phyloP scores from a whole-genome alignment of 441 rosid genomes.

The Croton setiger region DNA sequence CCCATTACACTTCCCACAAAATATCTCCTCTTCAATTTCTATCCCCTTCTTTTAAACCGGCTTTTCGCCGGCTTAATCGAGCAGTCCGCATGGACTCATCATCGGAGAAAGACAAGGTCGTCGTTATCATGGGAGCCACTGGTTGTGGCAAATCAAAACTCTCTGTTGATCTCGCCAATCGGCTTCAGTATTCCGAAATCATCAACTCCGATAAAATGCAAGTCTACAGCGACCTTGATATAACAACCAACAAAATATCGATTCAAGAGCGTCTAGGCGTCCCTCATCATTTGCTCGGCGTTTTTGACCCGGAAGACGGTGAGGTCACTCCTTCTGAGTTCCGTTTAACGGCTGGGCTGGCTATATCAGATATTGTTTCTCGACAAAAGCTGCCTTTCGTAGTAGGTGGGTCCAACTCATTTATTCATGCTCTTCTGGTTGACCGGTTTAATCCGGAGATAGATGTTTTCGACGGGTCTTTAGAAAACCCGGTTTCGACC shows the following conservation, averaged over 20 bases:
- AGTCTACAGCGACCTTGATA: constrained; percentile 64
- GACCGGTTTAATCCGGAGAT: constrained; percentile 46
- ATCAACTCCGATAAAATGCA: constrained; percentile 91
- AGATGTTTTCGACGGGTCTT: constrained; percentile 40
- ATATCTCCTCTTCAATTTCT: background rate
- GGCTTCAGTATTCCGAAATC: constrained; percentile 45
- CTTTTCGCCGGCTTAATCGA: constrained; percentile 1
- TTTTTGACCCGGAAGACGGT: constrained; percentile 31
- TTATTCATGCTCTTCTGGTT: constrained; percentile 60
- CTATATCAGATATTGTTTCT: constrained; percentile 37
- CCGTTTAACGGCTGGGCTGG: constrained; percentile 42
- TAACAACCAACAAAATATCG: constrained; percentile 77
- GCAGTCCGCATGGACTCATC: constrained; percentile 28
- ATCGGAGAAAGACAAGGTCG: constrained; percentile 42
- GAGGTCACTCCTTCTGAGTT: constrained; percentile 53
- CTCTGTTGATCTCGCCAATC: constrained; percentile 66
- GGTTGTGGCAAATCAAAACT: constrained; percentile 79
- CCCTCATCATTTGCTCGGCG: constrained; percentile 75
- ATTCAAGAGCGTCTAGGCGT: constrained; percentile 48
- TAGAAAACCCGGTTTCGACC: constrained; percentile 25
- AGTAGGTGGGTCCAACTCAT: constrained; percentile 90
- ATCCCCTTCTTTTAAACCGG: background rate
- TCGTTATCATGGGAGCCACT: constrained; percentile 87
- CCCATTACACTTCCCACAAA: background rate
- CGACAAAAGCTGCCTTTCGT: constrained; percentile 53